Conservation (phyloP, 2,329 filamentous ascomycete genomes). For the Neurospora crassa region DNA sequence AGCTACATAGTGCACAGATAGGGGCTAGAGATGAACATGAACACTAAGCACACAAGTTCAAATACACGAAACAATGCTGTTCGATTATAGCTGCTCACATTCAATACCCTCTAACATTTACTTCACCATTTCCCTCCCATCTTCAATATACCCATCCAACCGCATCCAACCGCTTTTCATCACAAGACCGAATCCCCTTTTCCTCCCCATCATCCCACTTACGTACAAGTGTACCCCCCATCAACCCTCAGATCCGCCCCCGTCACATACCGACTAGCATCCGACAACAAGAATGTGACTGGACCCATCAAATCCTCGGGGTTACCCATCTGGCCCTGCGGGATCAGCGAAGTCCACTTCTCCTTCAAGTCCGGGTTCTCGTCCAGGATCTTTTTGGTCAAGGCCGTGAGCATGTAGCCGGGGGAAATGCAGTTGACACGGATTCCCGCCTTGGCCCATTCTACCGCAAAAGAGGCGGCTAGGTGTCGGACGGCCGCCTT, state of each 20-base stretch:
- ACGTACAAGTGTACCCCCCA: constrained; percentile 67
- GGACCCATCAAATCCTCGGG: constrained; percentile 91
- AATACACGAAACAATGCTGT: too few species aligned
- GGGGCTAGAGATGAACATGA: too few species aligned
- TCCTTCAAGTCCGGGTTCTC: constrained; percentile 84
- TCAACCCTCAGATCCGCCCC: constrained; percentile 75
- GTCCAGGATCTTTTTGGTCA: constrained; percentile 92
- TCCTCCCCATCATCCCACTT: too few species aligned
- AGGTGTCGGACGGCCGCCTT: constrained; percentile 90
- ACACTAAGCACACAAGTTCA: too few species aligned
- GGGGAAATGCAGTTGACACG: constrained; percentile 93
- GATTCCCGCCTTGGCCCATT: constrained; percentile 83
- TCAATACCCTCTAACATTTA: too few species aligned
- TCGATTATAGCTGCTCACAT: too few species aligned
- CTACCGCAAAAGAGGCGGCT: constrained; percentile 78
- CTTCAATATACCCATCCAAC: too few species aligned
- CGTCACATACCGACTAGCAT: constrained; percentile 62
- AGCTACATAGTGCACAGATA: too few species aligned
- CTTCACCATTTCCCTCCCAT: too few species aligned
- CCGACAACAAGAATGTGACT: constrained; percentile 75
- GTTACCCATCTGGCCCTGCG: constrained; percentile 84
- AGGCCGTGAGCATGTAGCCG: constrained; percentile 90
- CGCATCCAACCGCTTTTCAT: too few species aligned
- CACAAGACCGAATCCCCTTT: too few species aligned
- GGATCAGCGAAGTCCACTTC: constrained; percentile 88